Base-by-base conservation (phyloP, 257 asterid species). In the Anisodus acutangulus region DNA sequence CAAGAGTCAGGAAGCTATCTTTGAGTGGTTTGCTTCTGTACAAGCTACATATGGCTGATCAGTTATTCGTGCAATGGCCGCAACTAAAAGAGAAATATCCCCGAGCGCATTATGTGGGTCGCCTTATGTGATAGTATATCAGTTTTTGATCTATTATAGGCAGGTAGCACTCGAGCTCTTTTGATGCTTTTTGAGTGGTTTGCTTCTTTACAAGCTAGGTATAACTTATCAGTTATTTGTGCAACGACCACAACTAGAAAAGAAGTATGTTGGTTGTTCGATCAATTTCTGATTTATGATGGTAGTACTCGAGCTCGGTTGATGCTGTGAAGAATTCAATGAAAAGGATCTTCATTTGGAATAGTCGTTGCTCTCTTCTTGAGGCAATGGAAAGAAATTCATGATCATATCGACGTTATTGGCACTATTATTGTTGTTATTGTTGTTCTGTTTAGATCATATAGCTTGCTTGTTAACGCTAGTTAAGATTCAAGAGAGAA, bases 41-140 rank as follows among this genome's bases (percentile, higher is more conserved):
- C 92, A 90, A 93, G 60, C 91, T 96, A 71, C 88, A 87, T 53
- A 90, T 96, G 91, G 98, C 92, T 82, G 99, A 94, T 90, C 98
- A 93, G 66, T 78, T 96, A 54, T 96, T 94, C 83, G 99, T 94
- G 86, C 99, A 96, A 82, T 96, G 99, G 99, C 97, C 97, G 11
- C 95, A 94, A 83, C 88, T 96, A 35, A 89, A 96, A 91, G 68
- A 72, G 82, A 89, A 93, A 85, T 93, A 93, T 87, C 98, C 97
- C 64, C 92, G 93, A 85, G 92, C 98, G 86, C 92, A 89, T 62
- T 96, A 93, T 57, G 98, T 94, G 45, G 98, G 97, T 19, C 89
- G 94, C 51, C 98, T 96, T 70, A 96, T 95, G 98, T 95, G 87
- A 86, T 81, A 45, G 1, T 41, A 41, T 41, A 49, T 74, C 45